phyloP scores from a whole-genome alignment of 805 yeast species.

The Tetrapisispora namnaoensis region DNA sequence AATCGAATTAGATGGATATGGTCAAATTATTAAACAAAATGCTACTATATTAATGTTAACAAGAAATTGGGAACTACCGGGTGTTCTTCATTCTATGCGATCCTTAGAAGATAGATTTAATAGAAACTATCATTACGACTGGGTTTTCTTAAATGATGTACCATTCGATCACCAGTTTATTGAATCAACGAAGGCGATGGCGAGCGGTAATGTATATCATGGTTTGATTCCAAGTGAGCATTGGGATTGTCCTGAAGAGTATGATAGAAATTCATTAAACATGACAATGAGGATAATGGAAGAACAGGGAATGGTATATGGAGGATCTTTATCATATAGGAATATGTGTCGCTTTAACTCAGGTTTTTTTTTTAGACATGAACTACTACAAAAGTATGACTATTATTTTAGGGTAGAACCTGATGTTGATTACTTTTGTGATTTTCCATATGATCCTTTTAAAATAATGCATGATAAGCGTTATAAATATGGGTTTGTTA shows the following conservation, averaged over 20 bases:
- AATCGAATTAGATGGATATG: neutral
- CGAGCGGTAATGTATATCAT: slow-evolving; percentile 54
- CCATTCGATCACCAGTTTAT: slow-evolving; percentile 57
- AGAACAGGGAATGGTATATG: slow-evolving; percentile 48
- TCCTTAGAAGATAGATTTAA: slow-evolving; percentile 71
- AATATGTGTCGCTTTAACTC: slow-evolving; percentile 95
- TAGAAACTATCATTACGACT: slow-evolving; percentile 53
- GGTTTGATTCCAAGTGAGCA: slow-evolving; percentile 56
- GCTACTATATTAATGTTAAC: slow-evolving; percentile 86
- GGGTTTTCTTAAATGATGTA: slow-evolving; percentile 72
- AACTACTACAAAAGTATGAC: slow-evolving; percentile 59
- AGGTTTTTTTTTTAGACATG: slow-evolving; percentile 80
- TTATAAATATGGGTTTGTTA: slow-evolving; percentile 82
- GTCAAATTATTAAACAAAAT: slow-evolving; percentile 31
- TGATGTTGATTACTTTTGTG: slow-evolving; percentile 79
- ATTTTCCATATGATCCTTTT: slow-evolving; percentile 78
- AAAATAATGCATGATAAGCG: slow-evolving; percentile 62
- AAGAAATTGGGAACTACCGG: slow-evolving; percentile 67
- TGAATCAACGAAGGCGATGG: slow-evolving; percentile 49
- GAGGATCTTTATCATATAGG: slow-evolving; percentile 58
- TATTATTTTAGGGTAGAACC: slow-evolving; percentile 97
- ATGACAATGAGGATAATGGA: slow-evolving; percentile 37
- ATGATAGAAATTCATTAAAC: slow-evolving; percentile 49
- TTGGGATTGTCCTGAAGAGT: slow-evolving; percentile 70
- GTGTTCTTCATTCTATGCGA: slow-evolving; percentile 68